A percentile compares a stretch with the other conserved stretches of the same genome.
phyloP scores from a whole-genome alignment of 2,329 filamentous ascomycete genomes.

The Fusarium sp. region DNA sequence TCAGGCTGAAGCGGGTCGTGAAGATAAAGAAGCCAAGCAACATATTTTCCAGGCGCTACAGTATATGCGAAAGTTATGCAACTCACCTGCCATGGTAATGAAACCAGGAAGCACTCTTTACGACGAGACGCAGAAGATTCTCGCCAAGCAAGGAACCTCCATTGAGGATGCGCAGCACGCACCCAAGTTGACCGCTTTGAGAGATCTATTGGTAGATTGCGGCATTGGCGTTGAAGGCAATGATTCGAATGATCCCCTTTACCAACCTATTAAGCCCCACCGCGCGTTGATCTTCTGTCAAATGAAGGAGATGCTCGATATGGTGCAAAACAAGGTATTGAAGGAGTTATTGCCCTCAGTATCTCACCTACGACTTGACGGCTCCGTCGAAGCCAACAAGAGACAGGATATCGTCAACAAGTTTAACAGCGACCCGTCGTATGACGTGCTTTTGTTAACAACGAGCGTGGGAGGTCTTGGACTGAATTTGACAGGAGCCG shows the following conservation, averaged over 20 bases:
- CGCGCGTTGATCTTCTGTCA: constrained; percentile 97
- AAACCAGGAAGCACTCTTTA: constrained; percentile 93
- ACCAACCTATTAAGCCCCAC: constrained; percentile 91
- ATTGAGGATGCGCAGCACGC: constrained; percentile 89
- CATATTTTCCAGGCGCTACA: constrained; percentile 99
- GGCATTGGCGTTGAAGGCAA: constrained; percentile 84
- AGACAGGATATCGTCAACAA: constrained; percentile 98
- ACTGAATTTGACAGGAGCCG: constrained; percentile 93
- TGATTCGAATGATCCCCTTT: constrained; percentile 67
- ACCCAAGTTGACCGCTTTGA: constrained; percentile 89
- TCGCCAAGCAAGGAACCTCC: constrained; percentile 80
- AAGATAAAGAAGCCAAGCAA: constrained; percentile 93
- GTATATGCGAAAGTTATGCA: constrained; percentile 99
- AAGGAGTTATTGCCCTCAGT: constrained; percentile 91
- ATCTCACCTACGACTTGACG: constrained; percentile 93
- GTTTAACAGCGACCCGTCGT: constrained; percentile 97
- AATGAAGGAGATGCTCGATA: constrained; percentile 99
- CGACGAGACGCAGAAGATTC: constrained; percentile 82
- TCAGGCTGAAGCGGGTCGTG: constrained; percentile 80
- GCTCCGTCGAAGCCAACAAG: constrained; percentile 89
- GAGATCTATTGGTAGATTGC: constrained; percentile 96
- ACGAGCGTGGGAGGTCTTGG: constrained; percentile 95
- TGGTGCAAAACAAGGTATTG: constrained; percentile 94
- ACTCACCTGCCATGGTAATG: constrained; percentile 94
- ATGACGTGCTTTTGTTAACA: constrained; percentile 91